Conservation (phyloP, 345 rosid genomes). For the Euclidium syriacum region DNA sequence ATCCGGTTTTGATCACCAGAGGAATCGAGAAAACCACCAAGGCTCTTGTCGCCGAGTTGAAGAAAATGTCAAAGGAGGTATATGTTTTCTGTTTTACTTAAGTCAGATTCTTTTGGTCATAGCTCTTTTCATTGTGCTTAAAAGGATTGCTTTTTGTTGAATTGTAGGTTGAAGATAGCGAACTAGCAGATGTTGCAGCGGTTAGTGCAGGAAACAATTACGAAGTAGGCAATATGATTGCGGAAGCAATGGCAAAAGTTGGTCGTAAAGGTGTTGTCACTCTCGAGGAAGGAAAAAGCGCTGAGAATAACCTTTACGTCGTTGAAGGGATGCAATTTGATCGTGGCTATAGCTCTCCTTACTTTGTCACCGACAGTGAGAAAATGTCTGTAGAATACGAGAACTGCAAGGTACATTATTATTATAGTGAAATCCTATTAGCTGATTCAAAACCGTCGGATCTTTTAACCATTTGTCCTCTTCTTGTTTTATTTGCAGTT, state of each 20-base stretch:
- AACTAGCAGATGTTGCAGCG: slow-evolving; percentile 93
- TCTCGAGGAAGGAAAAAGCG: slow-evolving; percentile 94
- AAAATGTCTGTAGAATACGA: slow-evolving; percentile 88
- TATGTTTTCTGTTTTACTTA: no score
- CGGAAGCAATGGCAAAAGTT: slow-evolving; percentile 89
- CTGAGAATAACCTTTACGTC: slow-evolving; percentile 84
- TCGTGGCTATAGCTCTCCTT: slow-evolving; percentile 91
- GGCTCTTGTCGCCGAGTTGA: slow-evolving; percentile 74
- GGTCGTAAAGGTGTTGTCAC: slow-evolving; percentile 94
- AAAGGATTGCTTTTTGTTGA: not conserved
- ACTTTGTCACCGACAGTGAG: slow-evolving; percentile 88
- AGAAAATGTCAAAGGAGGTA: slow-evolving; percentile 80
- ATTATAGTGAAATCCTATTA: not conserved
- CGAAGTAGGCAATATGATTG: slow-evolving; percentile 92
- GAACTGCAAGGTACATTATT: slow-evolving; percentile 73
- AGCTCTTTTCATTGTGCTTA: not conserved
- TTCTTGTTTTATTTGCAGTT: slow-evolving; percentile 43
- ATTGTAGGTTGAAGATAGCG: slow-evolving; percentile 85
- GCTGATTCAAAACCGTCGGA: not conserved
- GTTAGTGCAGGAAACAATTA: slow-evolving; percentile 95
- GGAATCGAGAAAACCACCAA: slow-evolving; percentile 87
- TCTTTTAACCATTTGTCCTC: not conserved
- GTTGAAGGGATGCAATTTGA: slow-evolving; percentile 99
- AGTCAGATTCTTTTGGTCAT: not conserved
- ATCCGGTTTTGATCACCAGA: slow-evolving; percentile 81